A percentile compares a stretch with the other conserved stretches of the same genome.
Evolutionary conservation across 2,329 filamentous ascomycete genomes (phyloP).

Genomic region (Mycosphaerella arachidis): DNA sequence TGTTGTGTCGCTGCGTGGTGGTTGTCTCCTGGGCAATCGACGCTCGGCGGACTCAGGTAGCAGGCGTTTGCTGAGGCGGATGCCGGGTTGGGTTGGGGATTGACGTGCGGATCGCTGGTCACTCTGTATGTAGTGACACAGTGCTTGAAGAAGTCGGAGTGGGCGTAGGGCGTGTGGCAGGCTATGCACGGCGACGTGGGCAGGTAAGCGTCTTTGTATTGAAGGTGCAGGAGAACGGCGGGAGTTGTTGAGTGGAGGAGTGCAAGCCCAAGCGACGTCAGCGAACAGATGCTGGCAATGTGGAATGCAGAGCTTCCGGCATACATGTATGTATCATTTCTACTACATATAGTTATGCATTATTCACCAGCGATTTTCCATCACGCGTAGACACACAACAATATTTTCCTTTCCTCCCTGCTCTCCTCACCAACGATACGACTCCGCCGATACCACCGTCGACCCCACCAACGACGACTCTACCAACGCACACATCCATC

Average conservation of each 20-base stretch:
- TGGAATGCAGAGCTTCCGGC: background rate
- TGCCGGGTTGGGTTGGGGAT: background rate
- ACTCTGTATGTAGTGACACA: background rate
- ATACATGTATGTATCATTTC: too few species aligned
- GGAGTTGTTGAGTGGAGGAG: too few species aligned
- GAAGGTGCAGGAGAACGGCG: background rate
- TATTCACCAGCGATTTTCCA: too few species aligned
- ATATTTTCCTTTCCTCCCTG: too few species aligned
- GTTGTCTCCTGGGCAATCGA: background rate
- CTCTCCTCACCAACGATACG: background rate
- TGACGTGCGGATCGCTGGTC: background rate
- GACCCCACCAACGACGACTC: slow-evolving; percentile 1
- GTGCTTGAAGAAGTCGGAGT: background rate
- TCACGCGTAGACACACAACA: too few species aligned
- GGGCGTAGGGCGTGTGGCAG: background rate
- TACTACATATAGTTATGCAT: too few species aligned
- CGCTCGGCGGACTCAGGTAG: background rate
- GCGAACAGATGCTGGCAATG: background rate
- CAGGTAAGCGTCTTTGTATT: background rate
- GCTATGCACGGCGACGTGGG: background rate
- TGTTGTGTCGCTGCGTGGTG: background rate
- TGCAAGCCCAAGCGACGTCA: background rate
- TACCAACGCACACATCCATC: slow-evolving; percentile 9
- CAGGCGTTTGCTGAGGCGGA: background rate
- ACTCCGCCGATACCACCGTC: background rate